Conservation (phyloP, 768 basidiomycete genomes). For the Tulasnella sp. region DNA sequence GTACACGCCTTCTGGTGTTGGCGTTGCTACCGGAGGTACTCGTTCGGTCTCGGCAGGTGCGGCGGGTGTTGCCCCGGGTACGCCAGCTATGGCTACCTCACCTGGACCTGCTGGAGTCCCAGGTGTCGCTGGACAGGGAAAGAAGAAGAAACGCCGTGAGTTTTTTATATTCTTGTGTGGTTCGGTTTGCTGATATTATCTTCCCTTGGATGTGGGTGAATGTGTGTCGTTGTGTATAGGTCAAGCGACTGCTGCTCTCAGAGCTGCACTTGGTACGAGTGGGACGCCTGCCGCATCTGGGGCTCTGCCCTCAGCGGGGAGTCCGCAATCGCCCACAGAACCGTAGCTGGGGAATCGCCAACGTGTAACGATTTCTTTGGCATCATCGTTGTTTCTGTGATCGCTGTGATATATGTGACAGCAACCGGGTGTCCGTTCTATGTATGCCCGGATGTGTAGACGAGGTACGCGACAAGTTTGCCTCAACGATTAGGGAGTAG, state of each 20-base stretch:
- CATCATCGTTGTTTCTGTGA: too few relatives aligned
- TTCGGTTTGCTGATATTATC: not conserved
- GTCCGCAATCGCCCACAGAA: slow-evolving; percentile 1
- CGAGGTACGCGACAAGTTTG: too few relatives aligned
- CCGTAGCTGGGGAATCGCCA: too few relatives aligned
- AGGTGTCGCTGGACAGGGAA: slow-evolving; percentile 9
- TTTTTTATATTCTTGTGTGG: not conserved
- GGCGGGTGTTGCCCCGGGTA: not conserved
- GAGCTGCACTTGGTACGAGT: not conserved
- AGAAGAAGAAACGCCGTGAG: slow-evolving; percentile 15
- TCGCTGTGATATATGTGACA: too few relatives aligned
- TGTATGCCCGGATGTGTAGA: too few relatives aligned
- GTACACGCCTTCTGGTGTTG: slow-evolving; percentile 1
- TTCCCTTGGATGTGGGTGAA: not conserved
- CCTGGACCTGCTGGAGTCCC: slow-evolving; percentile 1
- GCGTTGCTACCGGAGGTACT: not conserved
- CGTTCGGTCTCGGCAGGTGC: not conserved
- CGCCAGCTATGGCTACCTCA: slow-evolving; percentile 4
- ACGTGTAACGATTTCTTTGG: too few relatives aligned
- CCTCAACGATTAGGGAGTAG: too few relatives aligned
- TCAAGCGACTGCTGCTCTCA: not conserved
- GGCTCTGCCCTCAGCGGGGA: too few relatives aligned
- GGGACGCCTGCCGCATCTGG: not conserved
- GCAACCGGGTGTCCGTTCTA: too few relatives aligned
- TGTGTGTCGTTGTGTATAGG: not conserved